These are phyloP conservation scores for Linderina pennispora DNA, from an alignment of 192 early-diverging fungal species.

Conservation along the genomic window DNA sequence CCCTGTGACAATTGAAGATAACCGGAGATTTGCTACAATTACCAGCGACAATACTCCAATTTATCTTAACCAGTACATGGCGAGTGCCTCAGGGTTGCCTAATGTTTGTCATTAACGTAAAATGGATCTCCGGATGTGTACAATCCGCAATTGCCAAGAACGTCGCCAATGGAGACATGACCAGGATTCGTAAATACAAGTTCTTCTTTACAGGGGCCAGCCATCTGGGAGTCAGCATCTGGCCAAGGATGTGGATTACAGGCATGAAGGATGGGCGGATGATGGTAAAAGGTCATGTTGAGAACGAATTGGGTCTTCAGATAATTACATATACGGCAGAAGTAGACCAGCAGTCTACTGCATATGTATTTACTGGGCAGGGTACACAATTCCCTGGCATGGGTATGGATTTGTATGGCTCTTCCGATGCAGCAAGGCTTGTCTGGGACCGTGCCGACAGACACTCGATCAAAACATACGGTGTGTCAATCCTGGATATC, in stretches of 20 bases:
- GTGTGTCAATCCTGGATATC: conserved; percentile 85
- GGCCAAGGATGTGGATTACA: conserved; percentile 74
- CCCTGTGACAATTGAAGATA: too few relatives aligned
- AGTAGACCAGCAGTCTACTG: conserved; percentile 77
- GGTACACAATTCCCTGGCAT: conserved; percentile 90
- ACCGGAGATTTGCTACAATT: too few relatives aligned
- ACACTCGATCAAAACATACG: conserved; percentile 80
- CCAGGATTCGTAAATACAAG: conserved; percentile 69
- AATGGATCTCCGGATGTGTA: conserved; percentile 91
- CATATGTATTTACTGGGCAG: conserved; percentile 90
- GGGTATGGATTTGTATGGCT: conserved; percentile 90
- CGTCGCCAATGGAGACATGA: conserved; percentile 74
- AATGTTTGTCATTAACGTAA: conserved; percentile 92
- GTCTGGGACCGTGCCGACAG: conserved; percentile 89
- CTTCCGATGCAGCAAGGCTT: conserved; percentile 70
- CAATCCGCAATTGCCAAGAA: conserved; percentile 81
- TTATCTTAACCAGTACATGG: conserved; percentile 88
- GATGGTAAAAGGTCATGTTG: conserved; percentile 75
- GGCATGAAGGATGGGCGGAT: conserved; percentile 87
- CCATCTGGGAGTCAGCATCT: conserved; percentile 70
- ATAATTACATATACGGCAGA: conserved; percentile 84
- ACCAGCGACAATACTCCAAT: conserved; percentile 92
- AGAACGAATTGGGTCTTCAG: conserved; percentile 56
- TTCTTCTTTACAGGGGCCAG: conserved; percentile 87
- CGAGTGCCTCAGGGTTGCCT: conserved; percentile 75